A percentile compares a stretch with the other conserved stretches of the same genome.
Conservation (phyloP, 768 basidiomycete species). For the Fomitopsis pulvina region DNA sequence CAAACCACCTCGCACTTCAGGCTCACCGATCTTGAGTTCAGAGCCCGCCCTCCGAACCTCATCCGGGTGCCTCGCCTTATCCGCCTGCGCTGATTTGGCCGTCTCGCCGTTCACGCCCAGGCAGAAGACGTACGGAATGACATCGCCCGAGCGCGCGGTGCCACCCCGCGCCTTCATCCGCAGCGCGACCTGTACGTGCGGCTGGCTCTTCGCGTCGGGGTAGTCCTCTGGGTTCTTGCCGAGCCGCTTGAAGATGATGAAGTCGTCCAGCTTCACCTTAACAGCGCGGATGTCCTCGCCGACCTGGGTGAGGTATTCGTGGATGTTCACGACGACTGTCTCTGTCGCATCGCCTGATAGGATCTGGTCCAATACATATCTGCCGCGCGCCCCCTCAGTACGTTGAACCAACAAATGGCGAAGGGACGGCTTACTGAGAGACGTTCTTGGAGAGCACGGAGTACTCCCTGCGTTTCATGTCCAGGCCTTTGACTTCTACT, state of each 20-base stretch:
- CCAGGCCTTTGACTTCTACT: conserved; percentile 92
- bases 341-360: conserved; percentile 90
- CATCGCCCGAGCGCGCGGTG: conserved; percentile 80
- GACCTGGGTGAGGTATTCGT: conserved; percentile 78
- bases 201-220: conserved; percentile 90
- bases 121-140: conserved; percentile 95
- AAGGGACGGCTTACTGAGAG: conserved; percentile 64
- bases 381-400: conserved; percentile 22
- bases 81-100: conserved; percentile 75
- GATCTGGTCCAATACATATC: conserved; percentile 86
- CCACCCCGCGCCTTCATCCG: conserved; percentile 82
- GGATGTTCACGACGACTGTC: conserved; percentile 81
- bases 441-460: conserved; percentile 86
- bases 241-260: conserved; percentile 93
- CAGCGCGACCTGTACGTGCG: conserved; percentile 94
- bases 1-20: not conserved
- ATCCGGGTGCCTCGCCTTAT: conserved; percentile 89
- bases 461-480: conserved; percentile 99
- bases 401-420: not conserved
- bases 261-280: conserved; percentile 82
- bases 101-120: conserved; percentile 63
- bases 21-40: conserved; percentile 67
- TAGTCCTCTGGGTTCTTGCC: conserved; percentile 98
- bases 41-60: conserved; percentile 69
- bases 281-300: conserved; percentile 76